A percentile compares a stretch with the other conserved stretches of the same genome.
phyloP scores from a whole-genome alignment of 106 monocot genomes.

The Vanilla planifolia region DNA sequence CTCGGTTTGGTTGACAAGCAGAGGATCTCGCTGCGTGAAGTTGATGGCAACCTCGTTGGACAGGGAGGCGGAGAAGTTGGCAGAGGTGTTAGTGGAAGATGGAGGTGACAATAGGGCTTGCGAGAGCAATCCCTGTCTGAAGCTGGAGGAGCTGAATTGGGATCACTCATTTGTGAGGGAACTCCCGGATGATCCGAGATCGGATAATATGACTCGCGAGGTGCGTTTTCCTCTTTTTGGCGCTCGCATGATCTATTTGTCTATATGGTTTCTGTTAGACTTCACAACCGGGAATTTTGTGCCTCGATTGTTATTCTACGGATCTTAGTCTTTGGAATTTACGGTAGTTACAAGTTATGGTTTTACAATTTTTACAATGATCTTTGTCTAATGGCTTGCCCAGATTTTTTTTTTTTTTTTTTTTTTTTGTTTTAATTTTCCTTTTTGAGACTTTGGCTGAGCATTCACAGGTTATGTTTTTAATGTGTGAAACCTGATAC shows the following conservation, averaged over 20 bases:
- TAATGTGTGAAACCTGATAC: too few species aligned
- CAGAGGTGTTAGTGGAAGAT: neutral
- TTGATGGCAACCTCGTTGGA: constrained; percentile 22
- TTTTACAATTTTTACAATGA: too few species aligned
- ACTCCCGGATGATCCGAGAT: constrained; percentile 80
- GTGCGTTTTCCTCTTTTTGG: constrained; percentile 15
- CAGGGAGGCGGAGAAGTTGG: neutral
- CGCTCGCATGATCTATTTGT: too few species aligned
- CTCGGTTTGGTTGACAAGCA: constrained; percentile 1
- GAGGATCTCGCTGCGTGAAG: neutral
- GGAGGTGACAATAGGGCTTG: neutral
- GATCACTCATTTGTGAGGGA: constrained; percentile 92
- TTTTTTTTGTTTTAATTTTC: too few species aligned
- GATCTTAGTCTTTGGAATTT: too few species aligned
- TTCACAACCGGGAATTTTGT: neutral
- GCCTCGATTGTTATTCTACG: too few species aligned
- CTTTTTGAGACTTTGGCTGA: too few species aligned
- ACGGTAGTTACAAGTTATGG: too few species aligned
- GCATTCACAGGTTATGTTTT: too few species aligned
- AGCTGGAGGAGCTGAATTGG: constrained; percentile 89
- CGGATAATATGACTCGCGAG: constrained; percentile 68
- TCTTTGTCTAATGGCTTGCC: too few species aligned
- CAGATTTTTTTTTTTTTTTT: too few species aligned
- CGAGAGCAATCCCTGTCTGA: constrained; percentile 4
- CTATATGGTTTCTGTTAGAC: neutral